A percentile compares a stretch with the other conserved stretches of the same genome.
These are phyloP conservation scores for Cymbopogon flexuosus DNA, from an alignment of 202 grass and related monocot species.

Conservation along the genomic window DNA sequence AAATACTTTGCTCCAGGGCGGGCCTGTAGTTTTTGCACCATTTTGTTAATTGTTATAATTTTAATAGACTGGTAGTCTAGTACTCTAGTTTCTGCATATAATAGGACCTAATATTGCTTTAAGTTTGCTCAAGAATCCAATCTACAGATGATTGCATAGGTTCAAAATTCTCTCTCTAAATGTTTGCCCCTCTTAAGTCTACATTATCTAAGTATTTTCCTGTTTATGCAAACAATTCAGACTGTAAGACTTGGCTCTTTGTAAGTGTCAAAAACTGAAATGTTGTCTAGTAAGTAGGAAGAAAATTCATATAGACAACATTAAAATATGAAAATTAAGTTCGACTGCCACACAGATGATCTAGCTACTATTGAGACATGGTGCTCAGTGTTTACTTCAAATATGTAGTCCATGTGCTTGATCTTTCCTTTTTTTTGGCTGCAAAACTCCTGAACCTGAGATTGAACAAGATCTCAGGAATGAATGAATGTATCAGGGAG, in stretches of 20 bases:
- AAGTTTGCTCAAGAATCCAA: background rate
- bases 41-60: background rate
- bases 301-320: background rate
- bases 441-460: background rate
- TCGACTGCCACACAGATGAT: background rate
- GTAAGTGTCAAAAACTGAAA: background rate
- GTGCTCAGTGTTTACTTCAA: background rate
- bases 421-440: background rate
- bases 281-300: background rate
- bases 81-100: background rate
- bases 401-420: background rate
- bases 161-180: background rate
- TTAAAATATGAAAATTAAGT: background rate
- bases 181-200: background rate
- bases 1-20: background rate
- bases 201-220: background rate
- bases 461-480: background rate
- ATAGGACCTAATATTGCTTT: background rate
- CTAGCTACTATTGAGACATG: background rate
- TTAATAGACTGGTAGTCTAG: background rate
- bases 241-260: background rate
- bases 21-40: background rate
- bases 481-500: background rate
- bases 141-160: background rate
- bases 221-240: background rate